Evolutionary conservation across 345 rosid species (phyloP).

Genomic region (Carallia pectinifolia): DNA sequence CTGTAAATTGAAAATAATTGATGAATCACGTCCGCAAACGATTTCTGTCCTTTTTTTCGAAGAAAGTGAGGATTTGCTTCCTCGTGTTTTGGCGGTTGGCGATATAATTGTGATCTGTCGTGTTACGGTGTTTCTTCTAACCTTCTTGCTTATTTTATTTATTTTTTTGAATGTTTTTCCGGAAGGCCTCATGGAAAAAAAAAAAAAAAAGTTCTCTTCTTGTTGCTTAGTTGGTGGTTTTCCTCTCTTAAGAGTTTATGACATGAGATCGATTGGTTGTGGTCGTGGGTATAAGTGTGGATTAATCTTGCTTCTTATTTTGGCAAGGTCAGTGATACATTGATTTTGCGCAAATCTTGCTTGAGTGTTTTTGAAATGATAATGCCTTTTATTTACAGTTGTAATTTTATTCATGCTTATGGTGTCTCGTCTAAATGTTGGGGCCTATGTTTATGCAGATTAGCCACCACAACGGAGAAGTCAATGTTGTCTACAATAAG

Average conservation of each 20-base stretch:
- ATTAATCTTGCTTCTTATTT: no score
- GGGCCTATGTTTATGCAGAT: conserved; percentile 37
- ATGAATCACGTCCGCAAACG: conserved; percentile 41
- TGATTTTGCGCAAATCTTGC: no score
- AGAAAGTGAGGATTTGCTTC: conserved; percentile 42
- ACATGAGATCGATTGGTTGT: no score
- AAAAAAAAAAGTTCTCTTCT: no score
- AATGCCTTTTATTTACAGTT: no score
- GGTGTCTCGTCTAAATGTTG: background rate
- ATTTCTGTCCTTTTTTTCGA: conserved; percentile 40
- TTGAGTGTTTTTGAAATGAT: no score
- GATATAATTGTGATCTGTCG: conserved; percentile 56
- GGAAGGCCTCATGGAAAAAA: no score
- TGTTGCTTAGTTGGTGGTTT: no score
- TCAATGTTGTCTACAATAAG: conserved; percentile 59
- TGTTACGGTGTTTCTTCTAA: conserved; percentile 46
- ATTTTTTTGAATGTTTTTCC: background rate
- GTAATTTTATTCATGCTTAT: no score
- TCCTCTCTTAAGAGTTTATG: no score
- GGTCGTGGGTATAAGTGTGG: no score
- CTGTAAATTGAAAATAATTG: conserved; percentile 49
- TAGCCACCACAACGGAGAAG: conserved; percentile 34
- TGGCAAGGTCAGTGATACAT: no score
- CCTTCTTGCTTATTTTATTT: background rate
- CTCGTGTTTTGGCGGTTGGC: conserved; percentile 42